These are phyloP conservation scores for Chlorella sorokiniana DNA, from an alignment of 139 green algal species.

Conservation along the genomic window DNA sequence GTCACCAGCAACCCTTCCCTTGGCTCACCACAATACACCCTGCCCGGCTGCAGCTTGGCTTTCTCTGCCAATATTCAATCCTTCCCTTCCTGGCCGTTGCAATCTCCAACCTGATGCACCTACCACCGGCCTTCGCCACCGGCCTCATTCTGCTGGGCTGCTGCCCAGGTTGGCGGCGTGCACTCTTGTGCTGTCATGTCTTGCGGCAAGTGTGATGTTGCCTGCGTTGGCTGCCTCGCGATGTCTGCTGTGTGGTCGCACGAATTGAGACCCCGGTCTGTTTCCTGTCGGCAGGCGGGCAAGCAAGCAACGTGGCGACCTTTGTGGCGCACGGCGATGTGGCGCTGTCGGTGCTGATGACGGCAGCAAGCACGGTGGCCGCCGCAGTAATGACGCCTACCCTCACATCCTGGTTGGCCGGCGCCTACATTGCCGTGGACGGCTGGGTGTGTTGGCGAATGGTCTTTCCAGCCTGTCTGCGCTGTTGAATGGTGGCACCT, in stretches of 20 bases:
- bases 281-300: slow-evolving; percentile 68
- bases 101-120: slow-evolving; percentile 59
- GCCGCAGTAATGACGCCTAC: slow-evolving; percentile 87
- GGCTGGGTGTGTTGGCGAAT: slow-evolving; percentile 52
- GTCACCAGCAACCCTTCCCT: too few species aligned
- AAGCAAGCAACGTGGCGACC: slow-evolving; percentile 81
- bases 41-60: slow-evolving; percentile 67
- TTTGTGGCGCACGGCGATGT: slow-evolving; percentile 87
- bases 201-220: not conserved
- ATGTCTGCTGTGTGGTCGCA: not conserved
- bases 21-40: too few species aligned
- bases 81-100: slow-evolving; percentile 69
- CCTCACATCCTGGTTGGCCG: slow-evolving; percentile 73
- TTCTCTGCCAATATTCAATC: slow-evolving; percentile 73
- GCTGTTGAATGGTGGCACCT: too few species aligned
- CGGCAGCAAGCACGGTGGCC: slow-evolving; percentile 75
- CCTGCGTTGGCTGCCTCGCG: not conserved
- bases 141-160: slow-evolving; percentile 83
- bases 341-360: slow-evolving; percentile 88
- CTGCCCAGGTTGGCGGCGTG: slow-evolving; percentile 66
- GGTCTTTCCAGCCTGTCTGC: too few species aligned
- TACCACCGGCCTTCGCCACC: slow-evolving; percentile 59
- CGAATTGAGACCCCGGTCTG: slow-evolving; percentile 39
- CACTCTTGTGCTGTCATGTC: not conserved
- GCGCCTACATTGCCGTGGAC: slow-evolving; percentile 79